phyloP scores from a whole-genome alignment of 306 rosid genomes.

The Heteromeles arbutifolia region DNA sequence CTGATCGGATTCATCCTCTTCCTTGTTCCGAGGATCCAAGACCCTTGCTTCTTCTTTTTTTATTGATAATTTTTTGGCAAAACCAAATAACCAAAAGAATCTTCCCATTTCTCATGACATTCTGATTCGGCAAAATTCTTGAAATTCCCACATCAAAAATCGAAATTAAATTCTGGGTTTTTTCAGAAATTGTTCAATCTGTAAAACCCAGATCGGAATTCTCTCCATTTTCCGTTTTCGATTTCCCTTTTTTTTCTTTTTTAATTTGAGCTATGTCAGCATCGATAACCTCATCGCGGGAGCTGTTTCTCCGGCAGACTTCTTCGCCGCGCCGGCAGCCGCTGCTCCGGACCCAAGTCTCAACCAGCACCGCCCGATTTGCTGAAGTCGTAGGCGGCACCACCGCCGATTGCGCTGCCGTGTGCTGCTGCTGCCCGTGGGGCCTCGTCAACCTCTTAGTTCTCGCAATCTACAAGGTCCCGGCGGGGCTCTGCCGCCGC shows the following conservation, averaged over 20 bases:
- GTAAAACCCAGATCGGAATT: neutral
- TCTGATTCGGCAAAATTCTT: neutral
- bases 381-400: slow-evolving; percentile 77
- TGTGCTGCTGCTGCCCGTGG: slow-evolving; percentile 76
- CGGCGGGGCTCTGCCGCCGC: slow-evolving; percentile 47
- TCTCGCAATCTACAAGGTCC: slow-evolving; percentile 66
- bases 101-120: neutral
- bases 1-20: neutral
- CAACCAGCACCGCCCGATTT: slow-evolving; percentile 9
- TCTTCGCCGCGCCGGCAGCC: slow-evolving; percentile 31
- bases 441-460: slow-evolving; percentile 39
- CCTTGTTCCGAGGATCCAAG: slow-evolving; percentile 15
- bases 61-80: neutral
- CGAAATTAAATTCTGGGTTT: neutral
- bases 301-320: slow-evolving; percentile 14
- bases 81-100: neutral
- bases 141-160: neutral
- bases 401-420: slow-evolving; percentile 80
- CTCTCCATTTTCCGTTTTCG: neutral
- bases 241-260: neutral
- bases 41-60: neutral
- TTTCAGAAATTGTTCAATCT: neutral
- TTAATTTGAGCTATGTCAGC: neutral
- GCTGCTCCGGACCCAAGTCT: slow-evolving; percentile 17
- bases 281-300: slow-evolving; percentile 26